Base-by-base conservation (phyloP, 495 filamentous ascomycete genomes). In the Talaromyces ruber region DNA sequence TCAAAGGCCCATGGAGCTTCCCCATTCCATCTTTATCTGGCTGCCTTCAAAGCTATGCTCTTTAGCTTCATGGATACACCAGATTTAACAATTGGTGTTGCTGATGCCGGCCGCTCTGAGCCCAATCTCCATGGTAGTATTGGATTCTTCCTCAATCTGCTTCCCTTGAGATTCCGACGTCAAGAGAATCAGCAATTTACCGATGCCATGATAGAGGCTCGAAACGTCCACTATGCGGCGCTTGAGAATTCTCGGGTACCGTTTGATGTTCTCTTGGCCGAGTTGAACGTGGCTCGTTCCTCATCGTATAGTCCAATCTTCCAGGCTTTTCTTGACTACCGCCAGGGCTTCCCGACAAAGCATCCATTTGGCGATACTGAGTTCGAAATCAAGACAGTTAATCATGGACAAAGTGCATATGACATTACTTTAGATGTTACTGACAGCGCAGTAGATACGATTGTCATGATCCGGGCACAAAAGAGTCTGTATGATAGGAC, bases 91-190 rank as follows among this genome's bases (percentile, higher is more conserved):
- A 79, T 82, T 29, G 79, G 80, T 3, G 70, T 83, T 14, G 73
- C 70, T 0, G 75, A 79, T 63, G 74, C 69, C 6, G 76, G 76
- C 60, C 71, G 79, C 5, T 64, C 70, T 0, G 65, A 74, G n/a
- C 21, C 34, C 50, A 16, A 68, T 68, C 7, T 37, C 74, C 2
- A 32, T 55, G 11, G 24, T 25, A 26, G 61, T 12, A 64, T 84
- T 16, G 77, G 84, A 8, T 59, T 74, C 29, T 64, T 79, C 72
- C 34, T 82, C 8, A 84, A 86, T 58, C 60, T 83, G 2, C 68
- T 86, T 0, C 71, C 82, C 0, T 30, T 84, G 3, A 69, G 68
- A 2, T 74, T 81, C 65, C 62, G 64, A 2, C 34, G 30, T 0
- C 26, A 64, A 6, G 21, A 45, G 2, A 55, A 50, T 21, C 64